Percentiles rank a stretch among this genome's conserved stretches.
phyloP scores from a whole-genome alignment of 2,329 filamentous ascomycete species.

The Myriangium duriaei region DNA sequence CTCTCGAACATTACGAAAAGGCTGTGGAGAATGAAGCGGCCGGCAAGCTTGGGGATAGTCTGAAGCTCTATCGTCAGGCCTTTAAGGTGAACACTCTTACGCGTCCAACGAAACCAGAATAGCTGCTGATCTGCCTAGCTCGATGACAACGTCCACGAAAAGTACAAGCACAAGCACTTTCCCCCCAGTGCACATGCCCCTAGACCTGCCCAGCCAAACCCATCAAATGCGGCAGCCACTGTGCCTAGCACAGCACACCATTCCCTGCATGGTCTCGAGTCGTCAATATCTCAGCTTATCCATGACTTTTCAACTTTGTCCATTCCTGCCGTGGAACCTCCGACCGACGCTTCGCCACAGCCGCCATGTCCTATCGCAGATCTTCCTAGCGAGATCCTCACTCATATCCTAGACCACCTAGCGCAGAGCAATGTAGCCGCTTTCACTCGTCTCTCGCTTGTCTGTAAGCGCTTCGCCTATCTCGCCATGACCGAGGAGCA shows the following conservation, averaged over 20 bases:
- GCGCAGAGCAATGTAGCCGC: constrained; percentile 64
- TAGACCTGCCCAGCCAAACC: constrained; percentile 29
- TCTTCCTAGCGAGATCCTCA: constrained; percentile 72
- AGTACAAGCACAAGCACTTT: constrained; percentile 86
- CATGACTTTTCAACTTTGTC: constrained; percentile 57
- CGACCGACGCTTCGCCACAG: constrained; percentile 57
- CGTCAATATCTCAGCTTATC: constrained; percentile 53
- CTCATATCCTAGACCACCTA: constrained; percentile 62
- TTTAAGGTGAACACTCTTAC: constrained; percentile 54
- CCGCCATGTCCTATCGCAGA: constrained; percentile 67
- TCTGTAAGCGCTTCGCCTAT: constrained; percentile 80
- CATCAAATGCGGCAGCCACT: constrained; percentile 22
- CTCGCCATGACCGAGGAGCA: constrained; percentile 71
- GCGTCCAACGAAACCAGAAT: background rate
- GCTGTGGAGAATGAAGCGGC: constrained; percentile 79
- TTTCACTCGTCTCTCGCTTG: constrained; percentile 61
- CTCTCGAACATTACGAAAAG: constrained; percentile 83
- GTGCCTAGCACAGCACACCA: constrained; percentile 39
- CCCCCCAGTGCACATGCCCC: constrained; percentile 46
- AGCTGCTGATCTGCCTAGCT: constrained; percentile 42
- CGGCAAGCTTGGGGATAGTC: constrained; percentile 77
- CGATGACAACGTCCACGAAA: constrained; percentile 70
- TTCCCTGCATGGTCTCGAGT: constrained; percentile 47
- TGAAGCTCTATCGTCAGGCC: constrained; percentile 77
- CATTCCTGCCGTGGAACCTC: constrained; percentile 55